phyloP scores from a whole-genome alignment of 106 monocot genomes.

The Platanthera guangdongensis region DNA sequence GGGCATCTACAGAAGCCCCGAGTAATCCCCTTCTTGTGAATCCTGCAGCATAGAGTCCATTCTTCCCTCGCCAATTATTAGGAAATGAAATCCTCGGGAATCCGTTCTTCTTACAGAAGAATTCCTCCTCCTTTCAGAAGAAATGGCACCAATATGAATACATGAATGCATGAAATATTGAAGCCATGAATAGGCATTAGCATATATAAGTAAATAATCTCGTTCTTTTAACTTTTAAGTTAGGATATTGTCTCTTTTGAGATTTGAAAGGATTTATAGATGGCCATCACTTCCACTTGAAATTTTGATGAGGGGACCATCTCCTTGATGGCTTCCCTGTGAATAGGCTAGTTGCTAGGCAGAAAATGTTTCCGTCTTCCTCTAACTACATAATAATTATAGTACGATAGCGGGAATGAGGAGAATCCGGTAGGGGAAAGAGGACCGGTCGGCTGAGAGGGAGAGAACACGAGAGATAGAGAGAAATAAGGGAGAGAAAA shows the following conservation, averaged over 20 bases:
- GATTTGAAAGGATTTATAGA: not conserved
- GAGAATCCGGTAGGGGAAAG: no score
- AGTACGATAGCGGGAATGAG: no score
- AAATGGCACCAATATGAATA: not conserved
- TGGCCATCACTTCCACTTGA: slow-evolving; percentile 10
- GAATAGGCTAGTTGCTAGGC: not conserved
- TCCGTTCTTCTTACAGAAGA: slow-evolving; percentile 54
- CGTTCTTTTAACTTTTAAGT: not conserved
- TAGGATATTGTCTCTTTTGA: not conserved
- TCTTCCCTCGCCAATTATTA: slow-evolving; percentile 66
- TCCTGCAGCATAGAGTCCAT: slow-evolving; percentile 56
- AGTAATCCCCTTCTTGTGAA: slow-evolving; percentile 61
- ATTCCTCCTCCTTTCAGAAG: slow-evolving; percentile 32
- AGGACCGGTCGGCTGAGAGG: no score
- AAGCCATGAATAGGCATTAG: not conserved
- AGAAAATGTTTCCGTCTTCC: slow-evolving; percentile 11
- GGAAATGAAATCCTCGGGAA: slow-evolving; percentile 42
- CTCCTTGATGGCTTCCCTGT: slow-evolving; percentile 10
- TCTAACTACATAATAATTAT: not conserved
- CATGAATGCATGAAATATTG: slow-evolving; percentile 5
- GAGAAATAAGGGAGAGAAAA: no score
- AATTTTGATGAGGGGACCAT: slow-evolving; percentile 14
- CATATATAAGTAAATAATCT: not conserved
- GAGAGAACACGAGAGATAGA: no score
- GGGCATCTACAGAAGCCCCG: slow-evolving; percentile 54